Base-by-base conservation (phyloP, 257 asterid species). In the Coffea canephora region DNA sequence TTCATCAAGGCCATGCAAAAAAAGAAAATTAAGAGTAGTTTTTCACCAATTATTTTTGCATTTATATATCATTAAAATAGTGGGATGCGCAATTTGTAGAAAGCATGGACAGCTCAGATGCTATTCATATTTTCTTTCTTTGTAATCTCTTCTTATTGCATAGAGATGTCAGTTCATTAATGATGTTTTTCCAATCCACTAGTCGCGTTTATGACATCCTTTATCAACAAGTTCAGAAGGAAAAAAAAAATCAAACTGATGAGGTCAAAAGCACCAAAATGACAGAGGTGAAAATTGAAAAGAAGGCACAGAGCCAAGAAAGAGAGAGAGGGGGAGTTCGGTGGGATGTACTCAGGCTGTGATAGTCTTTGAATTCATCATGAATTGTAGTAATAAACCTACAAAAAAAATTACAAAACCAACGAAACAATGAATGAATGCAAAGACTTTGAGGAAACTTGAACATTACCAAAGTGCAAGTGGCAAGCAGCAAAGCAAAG, bases 401-500 rank as follows among this genome's bases (percentile, higher is more conserved):
- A 77, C 43, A 84, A 79, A 69, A 61, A 71, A 31, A 82, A 79
- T 81, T 61, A 83, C 73, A 70, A 76, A 6, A 19, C 48, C 36
- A 72, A 50, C 19, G 6, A 45, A 34, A 78, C 78, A 81, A 86
- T 86, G 86, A 82, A 78, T 77, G 80, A 61, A 39, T 25, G 78
- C 49, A 27, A 64, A 70, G 87, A 86, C 87, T 85, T 79, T 72
- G 82, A 67, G 73, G 19, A 68, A 68, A 45, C 77, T 81, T 71
- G 21, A 43, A 34, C 83, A 66, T 41, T 66, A n/a, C 57, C 70
- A 75, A 79, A 74, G 49, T 74, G 57, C 39, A 79, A 86, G 86
- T 89, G 89, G 90, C 83, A 78, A 87, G 77, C 88, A 86, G 79
- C 76, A 81, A 85, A 84, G 82, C 79, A 67, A 81, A 41, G 62